A percentile compares a stretch with the other conserved stretches of the same genome.
Evolutionary conservation across 2,329 filamentous ascomycete species (phyloP).

Genomic region (Fusarium sp.): DNA sequence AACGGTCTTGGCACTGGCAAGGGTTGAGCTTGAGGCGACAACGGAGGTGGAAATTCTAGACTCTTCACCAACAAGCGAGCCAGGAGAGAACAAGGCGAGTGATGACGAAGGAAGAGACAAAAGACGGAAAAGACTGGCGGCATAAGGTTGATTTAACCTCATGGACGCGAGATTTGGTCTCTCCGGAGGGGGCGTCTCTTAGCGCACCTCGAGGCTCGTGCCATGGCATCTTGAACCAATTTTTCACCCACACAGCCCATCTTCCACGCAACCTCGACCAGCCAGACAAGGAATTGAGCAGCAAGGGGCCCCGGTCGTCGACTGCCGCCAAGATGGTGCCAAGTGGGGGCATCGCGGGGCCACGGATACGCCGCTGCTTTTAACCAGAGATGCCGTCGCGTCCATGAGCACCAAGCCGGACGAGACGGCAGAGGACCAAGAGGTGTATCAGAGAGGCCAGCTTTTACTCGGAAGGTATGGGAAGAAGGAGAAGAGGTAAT

Average conservation of each 20-base stretch:
- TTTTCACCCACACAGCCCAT: slow-evolving; percentile 8
- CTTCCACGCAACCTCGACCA: slow-evolving; percentile 3
- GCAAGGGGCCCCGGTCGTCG: slow-evolving; percentile 21
- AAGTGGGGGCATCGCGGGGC: slow-evolving; percentile 34
- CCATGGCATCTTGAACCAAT: slow-evolving; percentile 19
- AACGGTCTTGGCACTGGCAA: slow-evolving; percentile 23
- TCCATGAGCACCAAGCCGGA: slow-evolving; percentile 29
- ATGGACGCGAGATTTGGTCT: slow-evolving; percentile 25
- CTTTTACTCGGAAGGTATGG: not conserved
- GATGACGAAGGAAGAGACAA: not conserved
- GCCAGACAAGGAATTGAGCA: slow-evolving; percentile 6
- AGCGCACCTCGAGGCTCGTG: slow-evolving; percentile 14
- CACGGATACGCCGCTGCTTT: slow-evolving; percentile 31
- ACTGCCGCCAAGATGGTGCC: slow-evolving; percentile 33
- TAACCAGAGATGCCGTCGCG: slow-evolving; percentile 15
- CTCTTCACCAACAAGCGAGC: not conserved
- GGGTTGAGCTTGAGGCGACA: not conserved
- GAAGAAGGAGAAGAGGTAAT: not conserved
- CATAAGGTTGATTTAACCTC: slow-evolving; percentile 24
- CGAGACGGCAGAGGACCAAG: slow-evolving; percentile 26
- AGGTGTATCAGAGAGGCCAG: not conserved
- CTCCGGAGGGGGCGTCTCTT: slow-evolving; percentile 12
- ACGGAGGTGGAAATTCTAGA: not conserved
- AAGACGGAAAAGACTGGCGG: not conserved
- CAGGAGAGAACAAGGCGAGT: not conserved